Conservation (phyloP, 2,329 filamentous ascomycete species). For the Pyricularia sp. region DNA sequence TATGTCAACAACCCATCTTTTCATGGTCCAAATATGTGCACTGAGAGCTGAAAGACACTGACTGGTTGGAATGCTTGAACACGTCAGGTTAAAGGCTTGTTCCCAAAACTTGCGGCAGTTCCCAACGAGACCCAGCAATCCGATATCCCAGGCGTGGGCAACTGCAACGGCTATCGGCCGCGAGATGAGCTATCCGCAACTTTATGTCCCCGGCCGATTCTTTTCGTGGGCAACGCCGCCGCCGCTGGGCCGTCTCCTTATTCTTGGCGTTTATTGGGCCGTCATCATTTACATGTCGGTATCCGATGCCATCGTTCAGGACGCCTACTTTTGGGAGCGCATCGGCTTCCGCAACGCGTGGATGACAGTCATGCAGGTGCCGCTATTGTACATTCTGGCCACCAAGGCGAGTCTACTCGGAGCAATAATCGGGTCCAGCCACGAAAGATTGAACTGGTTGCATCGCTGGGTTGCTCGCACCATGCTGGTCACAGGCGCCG, state of each 20-base stretch:
- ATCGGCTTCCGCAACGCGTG: conserved; percentile 56
- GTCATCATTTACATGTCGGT: conserved; percentile 45
- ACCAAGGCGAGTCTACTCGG: conserved; percentile 48
- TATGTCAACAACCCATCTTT: conserved; percentile 12
- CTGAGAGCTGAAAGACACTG: background rate
- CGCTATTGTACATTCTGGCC: conserved; percentile 48
- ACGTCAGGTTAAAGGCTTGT: conserved; percentile 27
- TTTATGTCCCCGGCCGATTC: conserved; percentile 30
- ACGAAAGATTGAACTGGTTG: conserved; percentile 60
- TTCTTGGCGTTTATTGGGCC: conserved; percentile 44
- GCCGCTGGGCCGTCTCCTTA: conserved; percentile 39
- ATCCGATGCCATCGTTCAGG: conserved; percentile 31
- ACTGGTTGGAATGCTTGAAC: conserved; percentile 13
- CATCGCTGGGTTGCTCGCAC: conserved; percentile 61
- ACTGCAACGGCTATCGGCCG: conserved; percentile 44
- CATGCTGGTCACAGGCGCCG: conserved; percentile 52
- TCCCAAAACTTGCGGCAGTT: conserved; percentile 28
- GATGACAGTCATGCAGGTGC: conserved; percentile 51
- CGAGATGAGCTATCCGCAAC: conserved; percentile 42
- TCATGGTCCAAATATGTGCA: no score
- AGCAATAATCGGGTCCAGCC: conserved; percentile 46
- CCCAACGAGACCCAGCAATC: conserved; percentile 37
- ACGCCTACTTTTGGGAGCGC: conserved; percentile 48
- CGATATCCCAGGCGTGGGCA: conserved; percentile 38
- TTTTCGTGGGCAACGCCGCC: conserved; percentile 46